Percentiles rank a stretch among this genome's conserved stretches.
Conservation (phyloP, 495 filamentous ascomycete species). For the Lindgomyces ingoldianus region DNA sequence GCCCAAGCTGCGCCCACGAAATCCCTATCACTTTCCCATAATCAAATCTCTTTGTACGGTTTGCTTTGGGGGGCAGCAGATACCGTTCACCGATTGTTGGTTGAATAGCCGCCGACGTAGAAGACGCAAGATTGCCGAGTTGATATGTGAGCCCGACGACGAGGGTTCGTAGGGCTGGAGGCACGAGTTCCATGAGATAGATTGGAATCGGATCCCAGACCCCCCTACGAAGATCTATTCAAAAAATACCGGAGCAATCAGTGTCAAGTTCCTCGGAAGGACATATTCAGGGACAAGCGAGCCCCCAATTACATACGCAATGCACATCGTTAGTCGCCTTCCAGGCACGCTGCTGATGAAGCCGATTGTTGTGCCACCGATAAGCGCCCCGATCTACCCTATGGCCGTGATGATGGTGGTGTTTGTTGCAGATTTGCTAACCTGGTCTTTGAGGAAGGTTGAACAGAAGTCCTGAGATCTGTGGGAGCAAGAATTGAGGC, state of each 20-base stretch:
- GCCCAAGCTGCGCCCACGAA: conserved; percentile 43
- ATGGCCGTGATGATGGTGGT: conserved; percentile 48
- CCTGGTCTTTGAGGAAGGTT: conserved; percentile 48
- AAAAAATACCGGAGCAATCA: conserved; percentile 45
- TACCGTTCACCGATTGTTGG: conserved; percentile 46
- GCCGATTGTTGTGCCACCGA: conserved; percentile 44
- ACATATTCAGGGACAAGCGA: neutral
- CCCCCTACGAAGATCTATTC: conserved; percentile 46
- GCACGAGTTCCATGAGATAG: conserved; percentile 45
- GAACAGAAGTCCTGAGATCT: conserved; percentile 53
- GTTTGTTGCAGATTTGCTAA: conserved; percentile 39
- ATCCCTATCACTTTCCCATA: conserved; percentile 46
- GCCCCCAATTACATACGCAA: conserved; percentile 42
- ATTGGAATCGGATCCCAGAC: conserved; percentile 45
- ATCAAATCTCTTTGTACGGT: conserved; percentile 41
- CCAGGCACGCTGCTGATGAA: conserved; percentile 47
- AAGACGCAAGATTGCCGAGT: conserved; percentile 47
- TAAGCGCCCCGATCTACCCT: conserved; percentile 43
- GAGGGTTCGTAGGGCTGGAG: conserved; percentile 42
- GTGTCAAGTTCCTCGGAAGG: conserved; percentile 26
- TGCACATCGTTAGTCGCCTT: conserved; percentile 45
- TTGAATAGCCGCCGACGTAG: conserved; percentile 47
- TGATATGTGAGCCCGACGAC: conserved; percentile 47
- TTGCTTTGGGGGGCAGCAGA: conserved; percentile 36
- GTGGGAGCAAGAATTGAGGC: conserved; percentile 49